Conservation (phyloP, 805 yeast genomes). For the Lipomyces starkeyi region DNA sequence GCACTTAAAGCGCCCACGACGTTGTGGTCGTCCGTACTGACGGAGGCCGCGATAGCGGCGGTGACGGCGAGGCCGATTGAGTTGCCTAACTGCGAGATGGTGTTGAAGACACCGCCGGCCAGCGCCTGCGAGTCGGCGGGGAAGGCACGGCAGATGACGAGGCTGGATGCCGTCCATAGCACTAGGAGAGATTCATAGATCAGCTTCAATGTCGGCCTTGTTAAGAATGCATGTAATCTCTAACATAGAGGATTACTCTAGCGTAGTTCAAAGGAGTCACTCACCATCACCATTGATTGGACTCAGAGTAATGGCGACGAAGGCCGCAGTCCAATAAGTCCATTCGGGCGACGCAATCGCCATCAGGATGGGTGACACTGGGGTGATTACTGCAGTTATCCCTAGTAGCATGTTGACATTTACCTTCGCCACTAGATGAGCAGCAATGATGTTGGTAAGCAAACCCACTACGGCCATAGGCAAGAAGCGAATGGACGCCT, state of each 20-base stretch:
- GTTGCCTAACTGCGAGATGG: conserved; percentile 13
- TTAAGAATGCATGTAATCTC: conserved; percentile 12
- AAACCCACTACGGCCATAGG: conserved; percentile 11
- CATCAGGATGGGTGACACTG: conserved; percentile 13
- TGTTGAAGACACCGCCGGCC: conserved; percentile 12
- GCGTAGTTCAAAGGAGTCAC: conserved; percentile 10
- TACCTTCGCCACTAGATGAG: conserved; percentile 11
- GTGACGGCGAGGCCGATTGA: conserved; percentile 9
- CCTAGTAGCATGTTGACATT: conserved; percentile 11
- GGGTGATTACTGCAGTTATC: conserved; percentile 10
- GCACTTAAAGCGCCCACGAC: conserved; percentile 8
- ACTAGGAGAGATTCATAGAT: conserved; percentile 9
- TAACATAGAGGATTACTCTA: conserved; percentile 6
- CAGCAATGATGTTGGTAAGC: conserved; percentile 11
- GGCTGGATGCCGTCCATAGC: conserved; percentile 13
- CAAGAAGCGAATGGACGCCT: conserved; percentile 12
- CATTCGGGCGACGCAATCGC: conserved; percentile 11
- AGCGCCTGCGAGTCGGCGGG: conserved; percentile 13
- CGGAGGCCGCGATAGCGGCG: conserved; percentile 11
- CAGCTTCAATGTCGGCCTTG: conserved; percentile 6
- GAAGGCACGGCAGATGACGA: conserved; percentile 11
- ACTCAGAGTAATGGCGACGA: conserved; percentile 11
- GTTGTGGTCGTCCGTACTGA: conserved; percentile 8
- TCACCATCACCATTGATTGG: conserved; percentile 8
- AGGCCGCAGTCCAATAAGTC: conserved; percentile 13